Conservation (phyloP, 2,329 filamentous ascomycete genomes). For the Apiospora kogelbergensis region DNA sequence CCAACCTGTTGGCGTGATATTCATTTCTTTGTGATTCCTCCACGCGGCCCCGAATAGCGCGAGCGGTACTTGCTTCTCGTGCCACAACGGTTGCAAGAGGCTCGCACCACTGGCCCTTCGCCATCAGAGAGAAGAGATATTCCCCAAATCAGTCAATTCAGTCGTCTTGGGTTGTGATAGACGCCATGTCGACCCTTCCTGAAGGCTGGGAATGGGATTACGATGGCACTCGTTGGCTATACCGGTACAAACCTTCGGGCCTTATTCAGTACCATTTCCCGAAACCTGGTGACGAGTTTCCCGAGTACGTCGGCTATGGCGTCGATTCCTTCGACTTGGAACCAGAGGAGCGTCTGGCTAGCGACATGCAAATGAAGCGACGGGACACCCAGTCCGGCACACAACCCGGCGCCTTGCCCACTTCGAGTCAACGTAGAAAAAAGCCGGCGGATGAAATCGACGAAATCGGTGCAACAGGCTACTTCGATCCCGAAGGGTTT, state of each 20-base stretch:
- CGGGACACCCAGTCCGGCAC: slow-evolving; percentile 20
- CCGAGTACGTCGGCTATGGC: slow-evolving; percentile 45
- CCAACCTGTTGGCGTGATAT: neutral
- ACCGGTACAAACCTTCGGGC: slow-evolving; percentile 54
- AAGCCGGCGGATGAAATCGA: slow-evolving; percentile 25
- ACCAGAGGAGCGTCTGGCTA: slow-evolving; percentile 54
- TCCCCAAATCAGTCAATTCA: no score
- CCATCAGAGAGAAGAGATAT: neutral
- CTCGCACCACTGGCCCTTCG: neutral
- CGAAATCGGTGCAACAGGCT: slow-evolving; percentile 34
- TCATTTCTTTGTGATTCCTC: neutral
- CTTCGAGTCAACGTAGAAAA: slow-evolving; percentile 15
- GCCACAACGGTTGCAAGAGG: neutral
- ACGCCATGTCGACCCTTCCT: slow-evolving; percentile 44
- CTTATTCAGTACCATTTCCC: slow-evolving; percentile 58
- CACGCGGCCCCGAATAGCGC: neutral
- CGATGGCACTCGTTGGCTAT: slow-evolving; percentile 58
- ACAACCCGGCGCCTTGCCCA: neutral
- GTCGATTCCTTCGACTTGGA: slow-evolving; percentile 39
- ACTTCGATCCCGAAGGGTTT: slow-evolving; percentile 53
- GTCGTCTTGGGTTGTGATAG: neutral
- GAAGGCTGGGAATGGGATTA: slow-evolving; percentile 59
- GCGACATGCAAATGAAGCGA: slow-evolving; percentile 48
- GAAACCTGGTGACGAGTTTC: slow-evolving; percentile 57
- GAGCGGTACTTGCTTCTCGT: neutral